Conservation (phyloP, 1,284 basidiomycete genomes). For the Moniliophthora roreri region DNA sequence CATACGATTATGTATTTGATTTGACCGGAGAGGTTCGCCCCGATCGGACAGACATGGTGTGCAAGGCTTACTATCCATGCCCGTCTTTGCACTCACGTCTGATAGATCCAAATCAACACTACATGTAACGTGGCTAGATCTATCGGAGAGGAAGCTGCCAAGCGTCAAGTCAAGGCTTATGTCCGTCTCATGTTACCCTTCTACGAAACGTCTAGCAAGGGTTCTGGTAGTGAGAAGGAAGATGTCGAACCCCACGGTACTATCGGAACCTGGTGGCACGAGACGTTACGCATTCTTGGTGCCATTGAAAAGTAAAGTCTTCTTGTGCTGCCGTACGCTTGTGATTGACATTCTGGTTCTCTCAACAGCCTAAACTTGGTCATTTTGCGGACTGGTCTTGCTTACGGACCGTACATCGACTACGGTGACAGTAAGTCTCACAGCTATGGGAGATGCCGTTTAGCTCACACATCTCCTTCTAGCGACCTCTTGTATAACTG, state of each 20-base stretch:
- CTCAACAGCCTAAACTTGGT: slow-evolving; percentile 73
- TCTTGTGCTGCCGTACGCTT: slow-evolving; percentile 7
- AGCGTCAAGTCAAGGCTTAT: slow-evolving; percentile 71
- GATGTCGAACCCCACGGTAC: slow-evolving; percentile 73
- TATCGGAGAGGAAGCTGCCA: slow-evolving; percentile 68
- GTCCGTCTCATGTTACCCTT: slow-evolving; percentile 81
- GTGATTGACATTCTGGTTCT: slow-evolving; percentile 4
- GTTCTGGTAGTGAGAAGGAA: slow-evolving; percentile 69
- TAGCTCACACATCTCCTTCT: slow-evolving; percentile 19
- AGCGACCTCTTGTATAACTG: slow-evolving; percentile 70
- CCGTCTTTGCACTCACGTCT: slow-evolving; percentile 11
- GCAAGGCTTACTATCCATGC: slow-evolving; percentile 20
- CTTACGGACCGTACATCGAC: slow-evolving; percentile 76
- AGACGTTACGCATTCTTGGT: slow-evolving; percentile 75
- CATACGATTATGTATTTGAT: slow-evolving; percentile 79
- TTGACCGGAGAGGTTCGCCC: slow-evolving; percentile 78
- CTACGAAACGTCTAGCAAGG: slow-evolving; percentile 76
- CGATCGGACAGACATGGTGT: slow-evolving; percentile 77
- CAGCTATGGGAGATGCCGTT: slow-evolving; percentile 12
- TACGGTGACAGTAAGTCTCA: slow-evolving; percentile 57
- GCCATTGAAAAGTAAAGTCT: slow-evolving; percentile 64
- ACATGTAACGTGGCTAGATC: slow-evolving; percentile 74
- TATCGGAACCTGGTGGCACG: slow-evolving; percentile 89
- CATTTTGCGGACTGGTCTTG: slow-evolving; percentile 68
- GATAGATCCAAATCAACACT: slow-evolving; percentile 74